phyloP scores from a whole-genome alignment of 2,329 filamentous ascomycete species.

The Chlorencoelia australis region DNA sequence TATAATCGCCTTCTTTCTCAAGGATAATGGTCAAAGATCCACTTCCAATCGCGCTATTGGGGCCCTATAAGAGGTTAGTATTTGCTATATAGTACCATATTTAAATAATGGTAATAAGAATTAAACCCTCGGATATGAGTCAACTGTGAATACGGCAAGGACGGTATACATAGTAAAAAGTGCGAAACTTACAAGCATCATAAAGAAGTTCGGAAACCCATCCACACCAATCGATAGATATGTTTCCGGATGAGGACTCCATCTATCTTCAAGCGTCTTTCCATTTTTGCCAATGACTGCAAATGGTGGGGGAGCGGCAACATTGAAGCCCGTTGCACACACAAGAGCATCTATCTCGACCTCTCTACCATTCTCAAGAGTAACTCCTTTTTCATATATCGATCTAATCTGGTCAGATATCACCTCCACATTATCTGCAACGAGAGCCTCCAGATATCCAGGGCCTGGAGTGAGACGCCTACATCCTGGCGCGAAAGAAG shows the following conservation, averaged over 20 bases:
- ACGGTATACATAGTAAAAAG: no score
- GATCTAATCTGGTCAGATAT: conserved; percentile 37
- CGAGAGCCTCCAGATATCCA: conserved; percentile 32
- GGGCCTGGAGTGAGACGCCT: conserved; percentile 34
- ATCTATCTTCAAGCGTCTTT: conserved; percentile 14
- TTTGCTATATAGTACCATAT: no score
- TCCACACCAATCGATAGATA: conserved; percentile 21
- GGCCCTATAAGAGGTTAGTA: no score
- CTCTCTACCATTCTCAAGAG: conserved; percentile 22
- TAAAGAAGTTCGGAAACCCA: conserved; percentile 25
- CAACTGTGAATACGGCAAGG: no score
- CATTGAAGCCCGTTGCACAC: conserved; percentile 29
- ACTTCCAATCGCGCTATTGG: conserved; percentile 20
- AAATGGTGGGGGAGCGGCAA: conserved; percentile 21
- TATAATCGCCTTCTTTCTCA: conserved; percentile 21
- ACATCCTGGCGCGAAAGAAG: conserved; percentile 35
- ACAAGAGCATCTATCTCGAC: conserved; percentile 30
- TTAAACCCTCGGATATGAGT: no score
- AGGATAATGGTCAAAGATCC: conserved; percentile 21
- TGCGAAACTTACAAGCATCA: no score
- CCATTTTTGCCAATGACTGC: conserved; percentile 30
- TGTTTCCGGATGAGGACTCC: conserved; percentile 23
- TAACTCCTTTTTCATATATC: conserved; percentile 27
- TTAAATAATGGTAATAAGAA: no score
- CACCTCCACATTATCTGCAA: conserved; percentile 29